Evolutionary conservation across 2,329 filamentous ascomycete species (phyloP).

Genomic region (Aphanoascus verrucosus): DNA sequence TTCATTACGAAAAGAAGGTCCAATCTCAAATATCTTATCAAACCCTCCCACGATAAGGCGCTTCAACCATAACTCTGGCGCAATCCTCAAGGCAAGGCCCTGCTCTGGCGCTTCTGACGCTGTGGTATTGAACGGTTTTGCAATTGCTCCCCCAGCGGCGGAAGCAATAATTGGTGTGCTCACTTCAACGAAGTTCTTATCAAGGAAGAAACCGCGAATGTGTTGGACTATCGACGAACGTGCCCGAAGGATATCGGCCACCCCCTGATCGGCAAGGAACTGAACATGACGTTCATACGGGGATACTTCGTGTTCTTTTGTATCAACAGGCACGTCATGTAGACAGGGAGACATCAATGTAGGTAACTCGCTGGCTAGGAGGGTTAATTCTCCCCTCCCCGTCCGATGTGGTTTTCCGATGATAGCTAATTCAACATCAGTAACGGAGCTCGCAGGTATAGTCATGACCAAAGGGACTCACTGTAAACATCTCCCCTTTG

Average conservation of each 20-base stretch:
- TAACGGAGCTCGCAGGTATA: conserved; percentile 1
- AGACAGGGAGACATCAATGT: conserved; percentile 65
- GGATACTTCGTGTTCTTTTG: conserved; percentile 60
- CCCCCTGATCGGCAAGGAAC: conserved; percentile 62
- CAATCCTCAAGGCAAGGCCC: conserved; percentile 69
- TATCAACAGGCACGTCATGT: conserved; percentile 61
- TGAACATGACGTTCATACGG: conserved; percentile 75
- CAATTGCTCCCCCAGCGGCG: conserved; percentile 74
- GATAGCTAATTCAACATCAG: conserved; percentile 43
- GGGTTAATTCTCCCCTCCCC: conserved; percentile 61
- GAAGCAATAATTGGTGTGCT: conserved; percentile 80
- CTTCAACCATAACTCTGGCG: conserved; percentile 92
- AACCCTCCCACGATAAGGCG: conserved; percentile 80
- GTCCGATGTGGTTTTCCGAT: conserved; percentile 61
- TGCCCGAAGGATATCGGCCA: conserved; percentile 59
- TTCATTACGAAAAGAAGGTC: conserved; percentile 86
- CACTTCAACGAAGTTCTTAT: conserved; percentile 69
- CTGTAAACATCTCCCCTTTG: conserved; percentile 75
- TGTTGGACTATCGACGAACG: conserved; percentile 64
- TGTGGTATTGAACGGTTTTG: conserved; percentile 71
- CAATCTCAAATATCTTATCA: conserved; percentile 84
- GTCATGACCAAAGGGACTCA: conserved; percentile 38
- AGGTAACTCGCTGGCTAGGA: conserved; percentile 59
- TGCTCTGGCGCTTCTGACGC: conserved; percentile 65
- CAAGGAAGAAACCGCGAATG: conserved; percentile 62